Percentiles rank a stretch among this genome's conserved stretches.
phyloP scores from a whole-genome alignment of 2,329 filamentous ascomycete genomes.

The Anthostomella pinea region DNA sequence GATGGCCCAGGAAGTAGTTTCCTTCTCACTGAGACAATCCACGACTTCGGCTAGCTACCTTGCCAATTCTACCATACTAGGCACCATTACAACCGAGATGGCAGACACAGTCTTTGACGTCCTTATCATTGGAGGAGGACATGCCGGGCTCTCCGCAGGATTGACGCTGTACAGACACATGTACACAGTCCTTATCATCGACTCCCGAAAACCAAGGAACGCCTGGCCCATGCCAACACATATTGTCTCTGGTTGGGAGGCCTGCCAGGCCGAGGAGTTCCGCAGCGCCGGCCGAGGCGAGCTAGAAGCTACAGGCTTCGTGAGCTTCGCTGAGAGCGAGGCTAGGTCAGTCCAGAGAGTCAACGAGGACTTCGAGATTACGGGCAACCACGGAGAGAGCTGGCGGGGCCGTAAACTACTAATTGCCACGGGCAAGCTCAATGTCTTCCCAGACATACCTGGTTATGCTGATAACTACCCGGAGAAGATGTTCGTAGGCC shows the following conservation, averaged over 20 bases:
- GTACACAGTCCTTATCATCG: conserved; percentile 1
- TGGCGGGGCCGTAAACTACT: neutral
- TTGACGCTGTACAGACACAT: conserved; percentile 3
- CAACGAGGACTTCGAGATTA: neutral
- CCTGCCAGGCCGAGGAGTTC: neutral
- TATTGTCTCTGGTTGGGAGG: neutral
- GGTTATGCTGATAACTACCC: conserved; percentile 3
- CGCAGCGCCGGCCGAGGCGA: neutral
- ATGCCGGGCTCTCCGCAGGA: conserved; percentile 5
- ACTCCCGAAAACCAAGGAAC: neutral
- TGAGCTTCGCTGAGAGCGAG: neutral
- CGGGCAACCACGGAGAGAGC: neutral
- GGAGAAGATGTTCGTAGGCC: conserved; percentile 1
- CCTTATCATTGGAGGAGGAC: conserved; percentile 3
- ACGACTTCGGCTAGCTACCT: too few species aligned
- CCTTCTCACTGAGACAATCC: too few species aligned
- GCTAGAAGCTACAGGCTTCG: neutral
- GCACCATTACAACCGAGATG: too few species aligned
- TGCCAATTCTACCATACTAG: too few species aligned
- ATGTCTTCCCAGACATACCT: conserved; percentile 2
- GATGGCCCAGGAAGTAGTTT: too few species aligned
- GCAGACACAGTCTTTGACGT: too few species aligned
- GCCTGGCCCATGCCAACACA: neutral
- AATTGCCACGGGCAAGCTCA: neutral
- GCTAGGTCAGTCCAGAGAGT: neutral